Base-by-base conservation (phyloP, 768 basidiomycete genomes). In the Termitomyces sp. region DNA sequence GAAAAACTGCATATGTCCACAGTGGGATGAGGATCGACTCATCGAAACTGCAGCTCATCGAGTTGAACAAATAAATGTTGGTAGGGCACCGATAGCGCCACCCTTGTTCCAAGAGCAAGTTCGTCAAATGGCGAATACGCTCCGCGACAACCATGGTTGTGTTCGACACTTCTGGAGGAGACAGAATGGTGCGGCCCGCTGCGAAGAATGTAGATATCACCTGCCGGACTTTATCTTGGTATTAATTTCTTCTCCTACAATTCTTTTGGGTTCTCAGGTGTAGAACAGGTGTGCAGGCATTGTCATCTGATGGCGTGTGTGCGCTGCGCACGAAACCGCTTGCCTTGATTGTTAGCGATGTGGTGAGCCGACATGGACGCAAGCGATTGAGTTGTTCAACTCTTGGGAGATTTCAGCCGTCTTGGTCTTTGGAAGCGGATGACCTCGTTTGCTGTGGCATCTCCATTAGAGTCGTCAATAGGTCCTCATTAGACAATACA, bases 1-100 rank as follows among this genome's bases (percentile, higher is more conserved):
- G 87, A 87, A 83, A 69, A 76, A 69, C 0, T 91, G 88, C 56
- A 5, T 1, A 0, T 90, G 88, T 59, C 72, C 72, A 0, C 84
- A 84, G 46, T 89, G 86, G 85, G 85, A 88, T 7, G 87, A 88
- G 57, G 52, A 62, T 0, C 67, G 81, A 10, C 2, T 78, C 0
- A 14, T 65, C 28, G 67, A 56, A 5, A 74, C 67, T 3, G 81
- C 78, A 0, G 67, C 71, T 48, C 66, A 68, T 36, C 68, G 73
- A 46, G 79, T 76, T 24, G 65, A 74, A 43, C 59, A 57, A 18
- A 59, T 62, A 28, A 52, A 69, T 38, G 63, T 43, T 70, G 75
- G 2, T 58, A 65, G 63, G 14, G 64, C 62, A 3, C 61, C 56
- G 2, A 62, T 66, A 2, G 70, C 70, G 11, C 79, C 73, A 5